Conservation (phyloP, 768 basidiomycete species). For the Kwoniella sp. region DNA sequence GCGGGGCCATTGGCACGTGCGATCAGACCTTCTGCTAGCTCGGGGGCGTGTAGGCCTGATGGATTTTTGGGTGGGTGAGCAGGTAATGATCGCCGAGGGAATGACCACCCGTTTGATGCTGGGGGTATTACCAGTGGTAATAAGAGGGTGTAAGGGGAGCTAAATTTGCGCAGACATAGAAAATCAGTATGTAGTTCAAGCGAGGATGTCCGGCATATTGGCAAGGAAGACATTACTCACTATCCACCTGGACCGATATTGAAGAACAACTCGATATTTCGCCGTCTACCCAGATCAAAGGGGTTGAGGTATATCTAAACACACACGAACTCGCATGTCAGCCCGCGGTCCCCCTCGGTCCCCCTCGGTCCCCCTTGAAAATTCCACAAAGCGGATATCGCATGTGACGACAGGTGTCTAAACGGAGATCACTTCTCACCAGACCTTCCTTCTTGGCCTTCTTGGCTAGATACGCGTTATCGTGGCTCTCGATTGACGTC, state of each 20-base stretch:
- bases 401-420: too few relatives aligned
- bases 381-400: too few relatives aligned
- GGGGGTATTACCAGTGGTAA: constrained; percentile 78
- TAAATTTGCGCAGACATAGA: constrained; percentile 45
- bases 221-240: too few relatives aligned
- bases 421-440: constrained; percentile 58
- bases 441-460: constrained; percentile 70
- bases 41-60: constrained; percentile 37
- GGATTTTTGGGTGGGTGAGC: constrained; percentile 18
- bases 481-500: constrained; percentile 87
- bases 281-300: constrained; percentile 79
- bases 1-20: constrained; percentile 62
- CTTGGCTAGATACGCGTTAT: constrained; percentile 74
- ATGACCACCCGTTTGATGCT: constrained; percentile 72
- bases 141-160: constrained; percentile 75
- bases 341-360: too few relatives aligned
- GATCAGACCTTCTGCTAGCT: constrained; percentile 37
- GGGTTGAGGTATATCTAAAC: constrained; percentile 85
- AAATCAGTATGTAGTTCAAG: too few relatives aligned
- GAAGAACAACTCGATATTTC: constrained; percentile 82
- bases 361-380: too few relatives aligned
- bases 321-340: not conserved
- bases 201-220: too few relatives aligned
- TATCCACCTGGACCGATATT: constrained; percentile 79
- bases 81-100: constrained; percentile 37